These are phyloP conservation scores for Brettanomyces anomalus DNA, from an alignment of 805 yeast species.

Conservation along the genomic window DNA sequence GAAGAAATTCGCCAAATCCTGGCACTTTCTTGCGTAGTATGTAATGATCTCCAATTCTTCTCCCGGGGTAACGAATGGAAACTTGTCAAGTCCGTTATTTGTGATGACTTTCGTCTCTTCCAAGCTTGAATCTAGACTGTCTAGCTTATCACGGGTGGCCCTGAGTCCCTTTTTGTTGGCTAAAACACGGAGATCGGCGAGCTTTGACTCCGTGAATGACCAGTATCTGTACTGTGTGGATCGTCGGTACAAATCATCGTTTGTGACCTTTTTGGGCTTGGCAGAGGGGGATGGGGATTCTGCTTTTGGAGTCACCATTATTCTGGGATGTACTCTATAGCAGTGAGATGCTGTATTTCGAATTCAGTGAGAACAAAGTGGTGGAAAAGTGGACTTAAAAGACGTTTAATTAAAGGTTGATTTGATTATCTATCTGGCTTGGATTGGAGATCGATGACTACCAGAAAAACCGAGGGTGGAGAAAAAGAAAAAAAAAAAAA, in stretches of 20 bases:
- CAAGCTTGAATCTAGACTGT: constrained; percentile 8
- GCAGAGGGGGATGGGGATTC: neutral
- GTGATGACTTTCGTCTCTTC: constrained; percentile 13
- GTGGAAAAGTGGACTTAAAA: no score
- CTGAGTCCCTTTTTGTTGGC: constrained; percentile 49
- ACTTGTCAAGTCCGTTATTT: constrained; percentile 11
- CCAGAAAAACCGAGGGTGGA: no score
- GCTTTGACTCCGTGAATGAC: constrained; percentile 64
- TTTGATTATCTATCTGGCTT: no score
- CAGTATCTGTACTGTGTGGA: constrained; percentile 79
- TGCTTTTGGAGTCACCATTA: neutral
- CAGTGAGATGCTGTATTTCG: no score
- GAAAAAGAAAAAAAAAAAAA: no score
- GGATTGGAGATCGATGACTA: no score
- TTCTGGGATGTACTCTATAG: neutral
- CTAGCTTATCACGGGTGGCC: constrained; percentile 12
- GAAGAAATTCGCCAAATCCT: constrained; percentile 61
- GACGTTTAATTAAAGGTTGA: no score
- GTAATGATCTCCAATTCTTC: constrained; percentile 66
- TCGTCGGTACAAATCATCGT: constrained; percentile 81
- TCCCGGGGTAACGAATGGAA: constrained; percentile 43
- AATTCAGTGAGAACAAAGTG: no score
- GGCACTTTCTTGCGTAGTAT: constrained; percentile 65
- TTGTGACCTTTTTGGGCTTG: constrained; percentile 35
- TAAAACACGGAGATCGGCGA: constrained; percentile 37